Percentiles rank a stretch among this genome's conserved stretches.
Evolutionary conservation across 192 early-diverging fungal species (phyloP).

Genomic region (Paraglomus occultum): DNA sequence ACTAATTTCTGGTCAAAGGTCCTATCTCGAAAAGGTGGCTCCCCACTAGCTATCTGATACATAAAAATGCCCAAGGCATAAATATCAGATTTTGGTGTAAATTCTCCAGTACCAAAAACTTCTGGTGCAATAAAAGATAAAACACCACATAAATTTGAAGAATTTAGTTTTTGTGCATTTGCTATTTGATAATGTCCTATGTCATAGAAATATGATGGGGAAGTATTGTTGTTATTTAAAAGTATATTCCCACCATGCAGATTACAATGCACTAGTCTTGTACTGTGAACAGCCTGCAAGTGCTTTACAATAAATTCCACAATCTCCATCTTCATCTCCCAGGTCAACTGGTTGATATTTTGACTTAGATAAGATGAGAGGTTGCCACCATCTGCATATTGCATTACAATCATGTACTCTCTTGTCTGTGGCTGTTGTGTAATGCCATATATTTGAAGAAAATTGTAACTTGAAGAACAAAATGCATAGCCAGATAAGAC

Average conservation of each 20-base stretch:
- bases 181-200: too few relatives aligned
- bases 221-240: too few relatives aligned
- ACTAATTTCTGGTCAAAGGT: slow-evolving; percentile 16
- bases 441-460: too few relatives aligned
- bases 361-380: not conserved
- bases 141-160: slow-evolving; percentile 27
- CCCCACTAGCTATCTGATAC: slow-evolving; percentile 17
- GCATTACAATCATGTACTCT: slow-evolving; percentile 18
- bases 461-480: too few relatives aligned
- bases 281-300: not conserved
- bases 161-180: too few relatives aligned
- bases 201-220: too few relatives aligned
- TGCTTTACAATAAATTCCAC: not conserved
- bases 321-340: not conserved
- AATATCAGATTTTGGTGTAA: slow-evolving; percentile 10
- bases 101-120: slow-evolving; percentile 7
- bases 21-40: slow-evolving; percentile 7
- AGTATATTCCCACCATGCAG: slow-evolving; percentile 14
- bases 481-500: too few relatives aligned
- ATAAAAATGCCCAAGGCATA: slow-evolving; percentile 26
- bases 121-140: slow-evolving; percentile 27
- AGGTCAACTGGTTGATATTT: not conserved
- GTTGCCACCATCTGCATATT: not conserved
- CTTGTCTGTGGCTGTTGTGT: slow-evolving; percentile 9
- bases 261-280: slow-evolving; percentile 12